phyloP scores from a whole-genome alignment of 331 rosid genomes.

The Quercus phellos region DNA sequence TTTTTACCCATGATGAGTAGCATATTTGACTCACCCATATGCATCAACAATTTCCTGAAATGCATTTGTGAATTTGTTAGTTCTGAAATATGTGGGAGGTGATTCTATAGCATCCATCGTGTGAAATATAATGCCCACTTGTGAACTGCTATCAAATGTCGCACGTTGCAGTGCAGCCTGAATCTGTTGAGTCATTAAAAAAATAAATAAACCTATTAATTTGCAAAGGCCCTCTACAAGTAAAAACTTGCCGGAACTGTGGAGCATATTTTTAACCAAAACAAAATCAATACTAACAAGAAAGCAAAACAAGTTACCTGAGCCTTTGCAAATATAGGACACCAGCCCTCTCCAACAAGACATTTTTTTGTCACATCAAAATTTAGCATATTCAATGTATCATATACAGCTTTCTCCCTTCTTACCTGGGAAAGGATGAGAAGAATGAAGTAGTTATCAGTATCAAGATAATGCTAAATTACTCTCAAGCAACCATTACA shows the following conservation, averaged over 20 bases:
- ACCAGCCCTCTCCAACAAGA: conserved; percentile 99
- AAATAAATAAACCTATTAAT: neutral
- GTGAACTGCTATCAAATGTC: conserved; percentile 95
- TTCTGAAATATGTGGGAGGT: conserved; percentile 94
- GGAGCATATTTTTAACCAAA: neutral
- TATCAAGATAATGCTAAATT: conserved; percentile 3
- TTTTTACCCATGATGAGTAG: neutral
- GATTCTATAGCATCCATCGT: conserved; percentile 82
- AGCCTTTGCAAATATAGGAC: conserved; percentile 78
- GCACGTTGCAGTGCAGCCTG: conserved; percentile 94
- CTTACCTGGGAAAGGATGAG: conserved; percentile 63
- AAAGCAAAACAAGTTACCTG: conserved; percentile 46
- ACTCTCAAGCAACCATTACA: neutral
- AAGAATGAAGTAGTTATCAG: conserved; percentile 30
- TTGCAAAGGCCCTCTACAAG: conserved; percentile 15
- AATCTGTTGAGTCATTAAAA: conserved; percentile 54
- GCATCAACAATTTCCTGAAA: conserved; percentile 99
- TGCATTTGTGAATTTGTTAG: conserved; percentile 75
- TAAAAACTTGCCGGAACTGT: conserved; percentile 6
- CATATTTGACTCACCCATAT: conserved; percentile 75
- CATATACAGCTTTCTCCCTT: conserved; percentile 96
- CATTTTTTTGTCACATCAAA: conserved; percentile 98
- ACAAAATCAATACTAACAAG: neutral
- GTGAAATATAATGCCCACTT: conserved; percentile 92
- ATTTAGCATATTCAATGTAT: conserved; percentile 89